phyloP scores from a whole-genome alignment of 805 yeast species.

The Millerozyma acaciae region DNA sequence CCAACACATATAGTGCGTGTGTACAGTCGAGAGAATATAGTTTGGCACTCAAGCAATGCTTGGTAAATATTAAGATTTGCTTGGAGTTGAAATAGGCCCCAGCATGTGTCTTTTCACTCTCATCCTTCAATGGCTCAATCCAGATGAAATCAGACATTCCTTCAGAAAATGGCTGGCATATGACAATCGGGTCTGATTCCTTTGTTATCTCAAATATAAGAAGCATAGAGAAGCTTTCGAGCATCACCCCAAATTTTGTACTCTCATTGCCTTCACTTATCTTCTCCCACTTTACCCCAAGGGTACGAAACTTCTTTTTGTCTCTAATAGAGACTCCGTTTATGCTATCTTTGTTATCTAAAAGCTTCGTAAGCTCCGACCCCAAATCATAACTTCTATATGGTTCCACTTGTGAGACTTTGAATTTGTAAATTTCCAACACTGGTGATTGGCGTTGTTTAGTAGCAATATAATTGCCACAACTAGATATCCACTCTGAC shows the following conservation, averaged over 20 bases:
- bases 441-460: neutral
- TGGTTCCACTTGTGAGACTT: neutral
- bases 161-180: conserved; percentile 23
- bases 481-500: too few species aligned
- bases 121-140: conserved; percentile 23
- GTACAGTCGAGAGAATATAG: conserved; percentile 37
- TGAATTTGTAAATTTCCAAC: neutral
- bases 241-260: conserved; percentile 29
- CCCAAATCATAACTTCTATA: conserved; percentile 9
- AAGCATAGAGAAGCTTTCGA: conserved; percentile 16
- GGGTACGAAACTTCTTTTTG: neutral
- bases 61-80: conserved; percentile 31
- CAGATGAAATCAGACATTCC: conserved; percentile 32
- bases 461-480: conserved; percentile 19
- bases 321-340: neutral
- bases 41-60: conserved; percentile 21
- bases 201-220: conserved; percentile 22
- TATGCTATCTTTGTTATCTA: neutral
- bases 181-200: conserved; percentile 23
- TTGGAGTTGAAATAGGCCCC: conserved; percentile 32
- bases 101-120: conserved; percentile 5
- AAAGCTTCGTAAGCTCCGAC: conserved; percentile 2
- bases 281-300: conserved; percentile 21
- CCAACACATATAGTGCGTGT: conserved; percentile 25
- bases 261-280: conserved; percentile 7